Percentiles rank a stretch among this genome's conserved stretches.
Evolutionary conservation across 1,139 yeast species (phyloP).

Genomic region (Pichia sp.): DNA sequence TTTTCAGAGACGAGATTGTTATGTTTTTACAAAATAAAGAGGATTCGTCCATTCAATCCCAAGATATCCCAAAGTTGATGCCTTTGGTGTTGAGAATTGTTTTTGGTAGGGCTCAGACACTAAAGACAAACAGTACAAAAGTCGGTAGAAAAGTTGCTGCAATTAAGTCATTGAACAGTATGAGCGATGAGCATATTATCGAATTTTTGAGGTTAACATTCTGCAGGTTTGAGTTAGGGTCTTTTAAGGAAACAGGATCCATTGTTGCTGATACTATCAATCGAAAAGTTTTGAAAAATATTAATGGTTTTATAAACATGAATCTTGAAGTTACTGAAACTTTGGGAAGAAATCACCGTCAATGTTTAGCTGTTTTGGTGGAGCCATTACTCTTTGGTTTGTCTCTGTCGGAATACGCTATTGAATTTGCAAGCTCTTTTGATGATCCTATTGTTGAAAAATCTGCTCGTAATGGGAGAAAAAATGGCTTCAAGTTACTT

Average conservation of each 20-base stretch:
- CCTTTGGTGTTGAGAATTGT: constrained; percentile 72
- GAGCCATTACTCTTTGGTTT: constrained; percentile 56
- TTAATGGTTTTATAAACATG: constrained; percentile 67
- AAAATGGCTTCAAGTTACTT: constrained; percentile 53
- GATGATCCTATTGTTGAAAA: constrained; percentile 32
- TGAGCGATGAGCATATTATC: constrained; percentile 46
- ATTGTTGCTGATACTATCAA: constrained; percentile 22
- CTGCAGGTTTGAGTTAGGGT: constrained; percentile 41
- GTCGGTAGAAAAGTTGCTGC: constrained; percentile 73
- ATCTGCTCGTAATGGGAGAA: constrained; percentile 50
- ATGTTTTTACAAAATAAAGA: constrained; percentile 47
- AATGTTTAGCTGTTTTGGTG: constrained; percentile 45
- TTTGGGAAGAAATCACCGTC: constrained; percentile 52
- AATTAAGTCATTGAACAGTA: constrained; percentile 57
- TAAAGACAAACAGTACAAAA: constrained; percentile 54
- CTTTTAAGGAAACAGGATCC: constrained; percentile 26
- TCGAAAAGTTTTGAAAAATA: constrained; percentile 38
- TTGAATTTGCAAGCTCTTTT: constrained; percentile 27
- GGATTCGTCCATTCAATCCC: constrained; percentile 50
- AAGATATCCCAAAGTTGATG: constrained; percentile 54
- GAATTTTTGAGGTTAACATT: constrained; percentile 60
- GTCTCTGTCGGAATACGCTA: constrained; percentile 45
- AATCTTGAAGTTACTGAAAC: constrained; percentile 54
- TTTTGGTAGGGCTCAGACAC: constrained; percentile 76
- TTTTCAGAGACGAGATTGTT: constrained; percentile 78